phyloP scores from a whole-genome alignment of 495 filamentous ascomycete genomes.

The Aspergillus sclerotioniger region DNA sequence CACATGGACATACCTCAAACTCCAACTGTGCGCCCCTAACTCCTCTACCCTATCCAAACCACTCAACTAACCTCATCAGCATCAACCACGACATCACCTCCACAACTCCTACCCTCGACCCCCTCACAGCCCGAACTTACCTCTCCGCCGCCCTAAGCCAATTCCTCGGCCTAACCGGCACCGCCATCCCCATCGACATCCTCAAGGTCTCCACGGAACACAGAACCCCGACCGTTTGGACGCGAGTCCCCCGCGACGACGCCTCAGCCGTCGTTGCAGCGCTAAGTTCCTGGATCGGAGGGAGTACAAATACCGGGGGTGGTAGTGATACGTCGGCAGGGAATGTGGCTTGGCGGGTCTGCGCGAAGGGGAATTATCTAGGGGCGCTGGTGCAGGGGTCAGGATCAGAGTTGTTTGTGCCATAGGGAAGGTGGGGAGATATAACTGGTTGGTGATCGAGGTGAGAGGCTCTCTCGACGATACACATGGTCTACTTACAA shows the following conservation, averaged over 20 bases:
- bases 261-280: slow-evolving; percentile 63
- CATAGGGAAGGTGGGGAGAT: slow-evolving; percentile 14
- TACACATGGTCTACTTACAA: no score
- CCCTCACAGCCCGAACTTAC: slow-evolving; percentile 69
- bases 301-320: slow-evolving; percentile 16
- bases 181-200: slow-evolving; percentile 77
- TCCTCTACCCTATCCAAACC: slow-evolving; percentile 22
- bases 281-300: slow-evolving; percentile 59
- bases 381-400: slow-evolving; percentile 43
- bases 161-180: slow-evolving; percentile 76
- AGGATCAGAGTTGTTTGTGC: slow-evolving; percentile 45
- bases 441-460: background rate
- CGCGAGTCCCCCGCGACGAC: slow-evolving; percentile 73
- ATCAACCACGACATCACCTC: background rate
- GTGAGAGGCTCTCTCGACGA: background rate
- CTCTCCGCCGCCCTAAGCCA: slow-evolving; percentile 71
- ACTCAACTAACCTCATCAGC: background rate
- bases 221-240: slow-evolving; percentile 53
- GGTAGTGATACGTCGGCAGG: slow-evolving; percentile 32
- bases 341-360: slow-evolving; percentile 57
- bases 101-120: slow-evolving; percentile 54
- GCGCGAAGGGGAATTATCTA: slow-evolving; percentile 54
- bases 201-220: slow-evolving; percentile 49
- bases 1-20: slow-evolving; percentile 51
- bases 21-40: slow-evolving; percentile 36